phyloP scores from a whole-genome alignment of 1,284 basidiomycete genomes.

The Sanghuangporus sanghuang region DNA sequence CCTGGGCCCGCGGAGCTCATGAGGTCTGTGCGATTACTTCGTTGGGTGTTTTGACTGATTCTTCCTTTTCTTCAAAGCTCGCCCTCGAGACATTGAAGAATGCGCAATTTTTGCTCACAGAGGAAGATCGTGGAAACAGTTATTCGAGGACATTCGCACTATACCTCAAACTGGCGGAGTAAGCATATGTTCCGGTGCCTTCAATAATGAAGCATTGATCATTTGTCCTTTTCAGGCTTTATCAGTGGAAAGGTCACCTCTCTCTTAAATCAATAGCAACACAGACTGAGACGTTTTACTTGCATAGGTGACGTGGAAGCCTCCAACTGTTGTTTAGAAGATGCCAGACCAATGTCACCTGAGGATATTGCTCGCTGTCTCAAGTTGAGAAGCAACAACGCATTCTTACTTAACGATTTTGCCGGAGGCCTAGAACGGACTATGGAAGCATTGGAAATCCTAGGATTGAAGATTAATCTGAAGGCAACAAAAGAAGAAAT shows the following conservation, averaged over 20 bases:
- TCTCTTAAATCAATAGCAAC: not conserved
- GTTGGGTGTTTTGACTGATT: not conserved
- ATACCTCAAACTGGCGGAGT: constrained; percentile 56
- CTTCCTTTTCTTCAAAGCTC: constrained; percentile 34
- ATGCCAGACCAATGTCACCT: constrained; percentile 44
- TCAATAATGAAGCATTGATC: constrained; percentile 3
- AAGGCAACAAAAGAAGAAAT: constrained; percentile 48
- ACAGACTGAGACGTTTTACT: not conserved
- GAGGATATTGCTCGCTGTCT: constrained; percentile 54
- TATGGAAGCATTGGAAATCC: constrained; percentile 49
- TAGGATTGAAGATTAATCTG: constrained; percentile 57
- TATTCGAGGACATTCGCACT: constrained; percentile 44
- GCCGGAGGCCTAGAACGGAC: constrained; percentile 52
- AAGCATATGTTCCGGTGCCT: constrained; percentile 21
- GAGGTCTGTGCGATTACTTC: constrained; percentile 38
- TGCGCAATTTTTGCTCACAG: constrained; percentile 47
- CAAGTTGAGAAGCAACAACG: constrained; percentile 55
- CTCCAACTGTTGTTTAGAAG: constrained; percentile 47
- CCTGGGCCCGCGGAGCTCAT: constrained; percentile 64
- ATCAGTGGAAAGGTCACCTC: constrained; percentile 53
- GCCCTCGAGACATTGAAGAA: constrained; percentile 56
- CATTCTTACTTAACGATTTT: constrained; percentile 54
- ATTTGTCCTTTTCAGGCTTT: constrained; percentile 34
- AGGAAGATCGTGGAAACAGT: constrained; percentile 49
- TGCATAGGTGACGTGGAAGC: constrained; percentile 42